Conservation (phyloP, 495 filamentous ascomycete genomes). For the Hypoxylon crocopeplum region DNA sequence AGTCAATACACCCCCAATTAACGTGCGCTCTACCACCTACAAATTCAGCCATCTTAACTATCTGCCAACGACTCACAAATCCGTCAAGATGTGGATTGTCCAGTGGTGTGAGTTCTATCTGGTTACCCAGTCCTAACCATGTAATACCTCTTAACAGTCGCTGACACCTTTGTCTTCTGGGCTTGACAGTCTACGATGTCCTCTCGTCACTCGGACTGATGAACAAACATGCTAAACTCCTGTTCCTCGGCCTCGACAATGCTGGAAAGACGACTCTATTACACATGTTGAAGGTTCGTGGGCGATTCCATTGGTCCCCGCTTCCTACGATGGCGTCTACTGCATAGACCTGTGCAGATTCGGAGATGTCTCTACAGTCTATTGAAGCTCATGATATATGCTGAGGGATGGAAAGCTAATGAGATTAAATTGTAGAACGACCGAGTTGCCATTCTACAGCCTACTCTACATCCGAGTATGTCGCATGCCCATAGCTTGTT, state of each 20-base stretch:
- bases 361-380: background rate
- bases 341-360: background rate
- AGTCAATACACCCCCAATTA: slow-evolving; percentile 1
- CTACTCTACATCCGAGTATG: slow-evolving; percentile 87
- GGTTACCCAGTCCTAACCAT: slow-evolving; percentile 1
- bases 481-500: slow-evolving; percentile 36
- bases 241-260: slow-evolving; percentile 95
- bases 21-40: slow-evolving; percentile 6
- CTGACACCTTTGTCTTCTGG: slow-evolving; percentile 33
- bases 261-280: slow-evolving; percentile 95
- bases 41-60: slow-evolving; percentile 25
- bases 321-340: slow-evolving; percentile 1
- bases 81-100: slow-evolving; percentile 84
- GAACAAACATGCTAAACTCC: slow-evolving; percentile 96
- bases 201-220: slow-evolving; percentile 87
- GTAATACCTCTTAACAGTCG: slow-evolving; percentile 6
- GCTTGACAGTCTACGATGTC: slow-evolving; percentile 81
- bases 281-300: slow-evolving; percentile 88
- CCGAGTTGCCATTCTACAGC: slow-evolving; percentile 90
- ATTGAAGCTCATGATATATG: background rate
- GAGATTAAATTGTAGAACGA: slow-evolving; percentile 68
- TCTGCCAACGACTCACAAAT: background rate
- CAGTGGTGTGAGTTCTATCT: slow-evolving; percentile 82
- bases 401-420: slow-evolving; percentile 17
- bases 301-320: slow-evolving; percentile 18